These are phyloP conservation scores for Proliferodiscus dingleyae DNA, from an alignment of 2,329 filamentous ascomycete species.

Conservation along the genomic window DNA sequence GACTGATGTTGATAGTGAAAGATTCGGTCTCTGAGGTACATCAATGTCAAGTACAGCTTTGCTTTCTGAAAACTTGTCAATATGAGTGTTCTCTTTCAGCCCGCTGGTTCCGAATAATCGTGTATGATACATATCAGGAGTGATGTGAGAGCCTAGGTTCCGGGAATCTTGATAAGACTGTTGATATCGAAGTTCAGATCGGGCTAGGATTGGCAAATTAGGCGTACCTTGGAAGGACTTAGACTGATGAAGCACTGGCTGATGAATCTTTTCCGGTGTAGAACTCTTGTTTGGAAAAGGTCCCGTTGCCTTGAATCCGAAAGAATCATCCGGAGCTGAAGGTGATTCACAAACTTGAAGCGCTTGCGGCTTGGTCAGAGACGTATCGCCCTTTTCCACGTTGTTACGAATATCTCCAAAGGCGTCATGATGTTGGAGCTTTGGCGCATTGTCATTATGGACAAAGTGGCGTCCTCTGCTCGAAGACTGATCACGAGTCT, in stretches of 20 bases:
- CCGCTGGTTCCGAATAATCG: background rate
- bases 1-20: constrained; percentile 5
- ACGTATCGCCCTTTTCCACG: background rate
- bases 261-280: background rate
- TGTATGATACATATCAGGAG: background rate
- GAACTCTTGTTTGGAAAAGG: background rate
- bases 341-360: background rate
- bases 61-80: background rate
- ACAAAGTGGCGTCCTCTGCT: background rate
- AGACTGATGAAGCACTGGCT: background rate
- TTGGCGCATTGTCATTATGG: background rate
- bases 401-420: background rate
- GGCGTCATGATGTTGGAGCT: background rate
- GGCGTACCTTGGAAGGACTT: background rate
- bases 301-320: background rate
- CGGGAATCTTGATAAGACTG: background rate
- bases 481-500: background rate
- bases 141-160: background rate
- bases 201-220: no score
- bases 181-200: background rate
- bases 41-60: background rate
- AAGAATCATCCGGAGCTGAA: background rate
- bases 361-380: background rate
- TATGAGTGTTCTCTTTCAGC: background rate
- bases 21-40: background rate